Evolutionary conservation across 2,329 filamentous ascomycete species (phyloP), one percentile per base, ranked within the genome.

Genomic region (Pseudogymnoascus destructans): DNA sequence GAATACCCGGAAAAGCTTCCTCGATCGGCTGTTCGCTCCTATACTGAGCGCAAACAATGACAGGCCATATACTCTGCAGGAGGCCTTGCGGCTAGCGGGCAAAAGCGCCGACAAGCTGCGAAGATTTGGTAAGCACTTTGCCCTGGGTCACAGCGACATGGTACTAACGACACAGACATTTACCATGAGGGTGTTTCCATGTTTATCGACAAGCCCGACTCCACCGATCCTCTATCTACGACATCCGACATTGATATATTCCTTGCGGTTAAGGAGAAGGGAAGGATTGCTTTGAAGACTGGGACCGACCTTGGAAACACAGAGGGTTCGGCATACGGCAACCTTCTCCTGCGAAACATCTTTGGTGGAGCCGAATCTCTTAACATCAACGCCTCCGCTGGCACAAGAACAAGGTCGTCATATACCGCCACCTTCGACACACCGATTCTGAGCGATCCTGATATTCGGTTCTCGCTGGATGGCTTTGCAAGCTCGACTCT

Each of bases 251-350:
- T 97, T 64, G 86, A 92, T 63, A 80, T 96, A 57, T 87, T 85
- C 66, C 79, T 96, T 59, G 82, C 82, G 57, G 86, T 87, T 19
- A 78, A 79, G 61, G 92, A 98, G 72, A 84, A 88, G 64, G 86
- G 88, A 30, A 84, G 87, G 36, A 82, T 97, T 67, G 83, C 90
- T 60, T 80, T 97, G 67, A 95, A 95, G 75, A 95, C 91, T 0
- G 93, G 93, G 60, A 97, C 93, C 7, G 92, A 97, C 69, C 79
- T 95, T 49, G 93, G 93, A 62, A 95, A 95, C 68, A 84, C 89
- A 19, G 93, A 98, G 72, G 93, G 92, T 33, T 95, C 91, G 6
- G 92, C 91, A 3, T 97, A 95, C 69, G 85, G 88, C 64, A 92
- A 93, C 64, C 79, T 90, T 46, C 78, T 92, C 57, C 85, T 90